Evolutionary conservation across 2,329 filamentous ascomycete species (phyloP).

Genomic region (Hypomyces perniciosus): DNA sequence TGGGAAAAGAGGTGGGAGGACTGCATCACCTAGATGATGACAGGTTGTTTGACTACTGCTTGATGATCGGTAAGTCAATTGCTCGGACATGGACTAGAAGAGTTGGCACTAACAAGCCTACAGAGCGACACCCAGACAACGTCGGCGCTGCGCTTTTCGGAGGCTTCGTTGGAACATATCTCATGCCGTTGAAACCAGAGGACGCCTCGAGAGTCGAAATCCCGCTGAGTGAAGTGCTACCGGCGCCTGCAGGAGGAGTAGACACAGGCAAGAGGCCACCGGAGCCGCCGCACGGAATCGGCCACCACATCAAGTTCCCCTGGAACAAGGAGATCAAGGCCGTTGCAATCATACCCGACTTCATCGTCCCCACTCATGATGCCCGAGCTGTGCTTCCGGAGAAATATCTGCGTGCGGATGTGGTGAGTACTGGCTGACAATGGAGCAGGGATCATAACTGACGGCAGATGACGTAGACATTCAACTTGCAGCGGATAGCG

Average conservation of each 20-base stretch:
- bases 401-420: slow-evolving; percentile 72
- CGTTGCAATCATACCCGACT: slow-evolving; percentile 91
- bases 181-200: slow-evolving; percentile 84
- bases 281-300: slow-evolving; percentile 84
- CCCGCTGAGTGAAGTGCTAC: slow-evolving; percentile 86
- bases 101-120: slow-evolving; percentile 15
- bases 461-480: slow-evolving; percentile 49
- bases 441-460: slow-evolving; percentile 2
- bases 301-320: slow-evolving; percentile 90
- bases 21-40: slow-evolving; percentile 69
- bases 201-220: slow-evolving; percentile 90
- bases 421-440: slow-evolving; percentile 50
- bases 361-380: slow-evolving; percentile 90
- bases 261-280: slow-evolving; percentile 86
- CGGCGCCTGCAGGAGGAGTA: slow-evolving; percentile 79
- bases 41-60: slow-evolving; percentile 86
- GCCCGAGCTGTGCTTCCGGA: slow-evolving; percentile 80
- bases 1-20: slow-evolving; percentile 82
- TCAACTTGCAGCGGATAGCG: slow-evolving; percentile 92
- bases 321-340: slow-evolving; percentile 96
- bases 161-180: slow-evolving; percentile 93
- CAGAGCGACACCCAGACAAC: slow-evolving; percentile 85
- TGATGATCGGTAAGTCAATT: slow-evolving; percentile 74
- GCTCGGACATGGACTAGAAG: background rate
- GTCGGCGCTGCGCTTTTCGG: slow-evolving; percentile 93